A percentile compares a stretch with the other conserved stretches of the same genome.
Conservation (phyloP, 352 stramenopile genomes). For the Globisporangium abappressorium region DNA sequence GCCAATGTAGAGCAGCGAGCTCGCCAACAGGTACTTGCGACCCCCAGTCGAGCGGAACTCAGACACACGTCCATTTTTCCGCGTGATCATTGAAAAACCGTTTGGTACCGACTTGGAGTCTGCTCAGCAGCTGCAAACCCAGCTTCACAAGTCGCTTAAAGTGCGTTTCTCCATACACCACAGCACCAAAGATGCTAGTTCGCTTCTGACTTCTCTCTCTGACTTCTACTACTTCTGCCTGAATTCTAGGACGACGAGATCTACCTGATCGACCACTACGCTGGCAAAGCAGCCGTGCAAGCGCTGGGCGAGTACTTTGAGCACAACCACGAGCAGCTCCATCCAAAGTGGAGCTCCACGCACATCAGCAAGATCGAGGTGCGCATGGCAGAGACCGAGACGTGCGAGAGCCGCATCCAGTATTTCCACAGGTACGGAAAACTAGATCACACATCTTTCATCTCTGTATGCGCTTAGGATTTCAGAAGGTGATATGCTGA, state of each 20-base stretch:
- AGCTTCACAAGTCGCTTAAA: constrained; percentile 34
- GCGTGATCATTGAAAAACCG: constrained; percentile 79
- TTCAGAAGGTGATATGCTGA: neutral
- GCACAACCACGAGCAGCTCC: constrained; percentile 37
- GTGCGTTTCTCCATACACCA: constrained; percentile 16
- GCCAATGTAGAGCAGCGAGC: constrained; percentile 24
- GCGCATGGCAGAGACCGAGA: constrained; percentile 69
- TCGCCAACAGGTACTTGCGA: constrained; percentile 35
- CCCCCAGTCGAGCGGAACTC: neutral
- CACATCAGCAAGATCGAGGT: constrained; percentile 34
- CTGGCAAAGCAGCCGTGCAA: constrained; percentile 71
- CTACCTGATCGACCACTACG: constrained; percentile 86
- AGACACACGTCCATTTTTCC: constrained; percentile 34
- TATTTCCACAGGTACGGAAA: constrained; percentile 62
- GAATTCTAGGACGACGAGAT: constrained; percentile 54
- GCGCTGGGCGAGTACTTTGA: constrained; percentile 49
- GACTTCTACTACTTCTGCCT: neutral
- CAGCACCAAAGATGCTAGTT: neutral
- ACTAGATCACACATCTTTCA: neutral
- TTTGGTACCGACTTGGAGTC: constrained; percentile 64
- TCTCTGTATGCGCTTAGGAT: too few species aligned
- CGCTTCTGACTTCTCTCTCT: too few species aligned
- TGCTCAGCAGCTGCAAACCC: constrained; percentile 36
- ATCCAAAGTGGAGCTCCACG: constrained; percentile 27
- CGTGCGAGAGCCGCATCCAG: constrained; percentile 47